Evolutionary conservation across 2,329 filamentous ascomycete genomes (phyloP), one percentile per base, ranked within the genome.

Genomic region (Fusarium nanum): DNA sequence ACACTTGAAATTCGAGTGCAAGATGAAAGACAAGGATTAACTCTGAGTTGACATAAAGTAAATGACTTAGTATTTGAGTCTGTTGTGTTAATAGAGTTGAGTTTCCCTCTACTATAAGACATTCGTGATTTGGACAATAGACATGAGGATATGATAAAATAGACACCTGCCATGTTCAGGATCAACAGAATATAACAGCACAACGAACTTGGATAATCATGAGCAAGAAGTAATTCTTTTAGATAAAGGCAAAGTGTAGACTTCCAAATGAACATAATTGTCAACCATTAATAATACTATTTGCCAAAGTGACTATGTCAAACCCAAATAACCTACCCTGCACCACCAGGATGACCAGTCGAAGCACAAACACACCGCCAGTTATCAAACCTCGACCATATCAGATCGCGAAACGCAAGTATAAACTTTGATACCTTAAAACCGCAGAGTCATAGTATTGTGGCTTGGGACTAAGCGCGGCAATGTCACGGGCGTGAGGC

Each of bases 291-390:
- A 23, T 37, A 18, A 41, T 18, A 7, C n/a, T 14, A 12, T 22
- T 14, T 1, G 9, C 16, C 20, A 3, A 27, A 41, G 13, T 28
- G 9, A 41, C 23, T 11, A 27, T 16, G 16, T 53, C 27, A n/a
- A 52, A 16, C 20, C n/a, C 22, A 28, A 18, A 3, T 4, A 20
- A n/a, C 23, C 27, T 67, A 70, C 67, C 67, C 67, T 70, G 41
- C 14, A 56, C 13, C 9, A 27, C 18, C 3, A 18, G 11, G 18
- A 27, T 23, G 7, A 25, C 14, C 14, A 20, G 6, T 28, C 12
- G 12, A 13, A 16, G 14, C 23, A n/a, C n/a, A 49, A 46, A 7
- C 57, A 68, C 62, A 70, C 67, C 67, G 67, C 67, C 30, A 53
- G 23, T 45, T 52, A 46, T 48, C 14, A 18, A 20, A 40, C 42